Conservation (phyloP, 129 eudicot genomes). For the Tanacetum coccineum region DNA sequence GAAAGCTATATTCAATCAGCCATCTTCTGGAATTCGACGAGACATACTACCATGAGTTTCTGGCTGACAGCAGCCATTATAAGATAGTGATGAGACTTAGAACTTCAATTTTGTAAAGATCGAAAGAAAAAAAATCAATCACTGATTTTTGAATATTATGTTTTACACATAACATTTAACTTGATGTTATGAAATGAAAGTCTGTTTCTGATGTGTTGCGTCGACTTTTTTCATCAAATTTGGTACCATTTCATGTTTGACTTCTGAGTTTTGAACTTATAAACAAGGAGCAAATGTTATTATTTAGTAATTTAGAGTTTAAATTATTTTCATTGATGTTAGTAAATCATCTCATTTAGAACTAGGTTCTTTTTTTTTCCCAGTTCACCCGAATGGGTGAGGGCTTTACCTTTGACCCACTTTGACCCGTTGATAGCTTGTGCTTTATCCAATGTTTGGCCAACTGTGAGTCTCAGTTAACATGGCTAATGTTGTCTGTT, state of each 20-base stretch:
- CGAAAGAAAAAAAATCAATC: no score
- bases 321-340: neutral
- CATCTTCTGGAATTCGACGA: no score
- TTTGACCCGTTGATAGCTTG: neutral
- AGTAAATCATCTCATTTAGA: neutral
- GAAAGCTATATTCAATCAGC: no score
- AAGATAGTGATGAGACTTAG: no score
- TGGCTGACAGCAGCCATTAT: no score
- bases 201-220: conserved; percentile 18
- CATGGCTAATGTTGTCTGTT: no score
- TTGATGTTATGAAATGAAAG: conserved; percentile 10
- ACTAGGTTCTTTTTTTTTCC: neutral
- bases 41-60: no score
- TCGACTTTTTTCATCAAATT: conserved; percentile 41
- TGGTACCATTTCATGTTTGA: neutral
- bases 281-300: neutral
- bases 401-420: neutral
- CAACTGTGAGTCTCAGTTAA: no score
- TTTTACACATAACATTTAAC: neutral
- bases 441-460: neutral
- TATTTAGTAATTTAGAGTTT: neutral
- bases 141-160: no score
- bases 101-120: no score
- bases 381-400: neutral
- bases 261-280: neutral